These are phyloP conservation scores for Boeremia lycopersici DNA, from an alignment of 2,329 filamentous ascomycete genomes.

Conservation along the genomic window DNA sequence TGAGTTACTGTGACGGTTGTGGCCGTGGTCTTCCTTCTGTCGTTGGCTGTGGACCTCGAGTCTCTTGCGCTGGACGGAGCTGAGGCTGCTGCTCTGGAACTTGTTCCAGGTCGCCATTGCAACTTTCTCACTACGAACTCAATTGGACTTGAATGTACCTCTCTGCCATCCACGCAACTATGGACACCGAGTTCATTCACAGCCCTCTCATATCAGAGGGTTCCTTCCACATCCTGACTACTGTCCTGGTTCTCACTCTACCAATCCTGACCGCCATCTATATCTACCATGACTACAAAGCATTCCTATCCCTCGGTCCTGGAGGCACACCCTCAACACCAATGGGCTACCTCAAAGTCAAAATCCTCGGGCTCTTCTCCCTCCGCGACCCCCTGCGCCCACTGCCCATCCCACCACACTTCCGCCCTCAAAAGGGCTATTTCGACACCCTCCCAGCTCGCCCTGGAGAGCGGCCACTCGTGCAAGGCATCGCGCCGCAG, in stretches of 20 bases:
- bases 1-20: background rate
- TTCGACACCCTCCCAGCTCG: conserved; percentile 67
- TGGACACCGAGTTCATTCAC: background rate
- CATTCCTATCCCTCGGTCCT: conserved; percentile 77
- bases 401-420: conserved; percentile 57
- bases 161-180: background rate
- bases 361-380: conserved; percentile 72
- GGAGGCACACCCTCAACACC: conserved; percentile 80
- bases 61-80: conserved; percentile 1
- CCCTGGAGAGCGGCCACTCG: conserved; percentile 66
- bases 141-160: background rate
- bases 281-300: conserved; percentile 73
- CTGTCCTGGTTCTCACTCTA: conserved; percentile 30
- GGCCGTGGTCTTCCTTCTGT: conserved; percentile 7
- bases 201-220: conserved; percentile 11
- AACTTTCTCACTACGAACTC: background rate
- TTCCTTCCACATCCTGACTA: conserved; percentile 22
- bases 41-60: conserved; percentile 9
- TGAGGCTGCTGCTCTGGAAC: background rate
- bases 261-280: conserved; percentile 40
- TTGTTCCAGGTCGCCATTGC: background rate
- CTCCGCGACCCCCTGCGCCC: conserved; percentile 72
- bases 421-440: conserved; percentile 64
- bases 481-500: conserved; percentile 81
- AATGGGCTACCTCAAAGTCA: conserved; percentile 74